These are phyloP conservation scores for Mediolabrus comicus DNA, from an alignment of 108 stramenopile genomes.

Conservation along the genomic window DNA sequence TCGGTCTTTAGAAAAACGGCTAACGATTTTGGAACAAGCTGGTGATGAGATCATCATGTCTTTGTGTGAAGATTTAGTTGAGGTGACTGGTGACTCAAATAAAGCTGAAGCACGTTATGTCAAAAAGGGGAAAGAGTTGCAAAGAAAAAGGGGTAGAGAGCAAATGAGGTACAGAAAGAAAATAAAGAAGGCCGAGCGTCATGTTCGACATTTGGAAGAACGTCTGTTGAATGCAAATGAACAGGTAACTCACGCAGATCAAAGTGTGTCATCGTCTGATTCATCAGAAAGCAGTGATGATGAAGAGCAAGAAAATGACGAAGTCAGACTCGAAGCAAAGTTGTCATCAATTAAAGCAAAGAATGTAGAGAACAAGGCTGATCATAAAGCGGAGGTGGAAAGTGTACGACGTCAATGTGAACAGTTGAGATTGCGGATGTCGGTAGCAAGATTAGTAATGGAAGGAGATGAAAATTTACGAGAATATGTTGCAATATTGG, in stretches of 20 bases:
- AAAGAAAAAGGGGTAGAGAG: slow-evolving; percentile 20
- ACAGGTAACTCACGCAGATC: neutral
- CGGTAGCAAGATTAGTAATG: slow-evolving; percentile 44
- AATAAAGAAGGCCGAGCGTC: slow-evolving; percentile 25
- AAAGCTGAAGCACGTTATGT: slow-evolving; percentile 44
- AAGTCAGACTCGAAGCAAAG: slow-evolving; percentile 38
- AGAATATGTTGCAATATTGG: slow-evolving; percentile 41
- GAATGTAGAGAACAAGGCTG: slow-evolving; percentile 30
- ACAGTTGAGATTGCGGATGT: slow-evolving; percentile 38
- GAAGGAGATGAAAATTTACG: slow-evolving; percentile 48
- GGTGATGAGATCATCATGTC: slow-evolving; percentile 50
- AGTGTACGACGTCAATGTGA: slow-evolving; percentile 44
- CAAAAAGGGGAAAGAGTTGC: slow-evolving; percentile 39
- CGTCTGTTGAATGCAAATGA: slow-evolving; percentile 13
- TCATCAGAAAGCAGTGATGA: slow-evolving; percentile 7
- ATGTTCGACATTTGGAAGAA: slow-evolving; percentile 29
- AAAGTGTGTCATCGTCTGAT: slow-evolving; percentile 12
- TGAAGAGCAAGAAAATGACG: slow-evolving; percentile 43
- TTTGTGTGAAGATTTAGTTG: slow-evolving; percentile 44
- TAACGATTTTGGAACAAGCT: slow-evolving; percentile 38
- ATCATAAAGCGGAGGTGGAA: slow-evolving; percentile 37
- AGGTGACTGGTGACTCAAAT: slow-evolving; percentile 38
- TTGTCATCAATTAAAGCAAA: slow-evolving; percentile 37
- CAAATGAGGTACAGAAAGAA: slow-evolving; percentile 15
- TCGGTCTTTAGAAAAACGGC: slow-evolving; percentile 38